phyloP scores from a whole-genome alignment of 371 early-diverging fungal species.

The Dichotomocladium elegans region DNA sequence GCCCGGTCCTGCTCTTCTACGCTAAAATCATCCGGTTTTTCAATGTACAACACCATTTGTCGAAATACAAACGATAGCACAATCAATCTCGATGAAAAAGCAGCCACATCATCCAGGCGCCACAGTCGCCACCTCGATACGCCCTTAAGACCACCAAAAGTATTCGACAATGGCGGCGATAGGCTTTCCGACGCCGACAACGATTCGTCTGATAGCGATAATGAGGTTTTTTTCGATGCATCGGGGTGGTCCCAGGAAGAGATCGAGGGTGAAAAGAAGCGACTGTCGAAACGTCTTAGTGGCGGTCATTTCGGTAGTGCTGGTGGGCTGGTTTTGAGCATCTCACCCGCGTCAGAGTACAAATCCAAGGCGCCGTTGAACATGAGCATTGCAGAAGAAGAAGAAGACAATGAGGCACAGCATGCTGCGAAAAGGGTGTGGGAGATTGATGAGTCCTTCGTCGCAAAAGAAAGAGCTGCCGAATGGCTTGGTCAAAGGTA shows the following conservation, averaged over 20 bases:
- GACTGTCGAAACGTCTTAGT: slow-evolving; percentile 36
- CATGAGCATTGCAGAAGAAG: background rate
- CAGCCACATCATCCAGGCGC: background rate
- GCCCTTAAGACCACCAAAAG: no score
- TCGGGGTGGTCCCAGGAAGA: slow-evolving; percentile 30
- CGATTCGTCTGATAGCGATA: slow-evolving; percentile 17
- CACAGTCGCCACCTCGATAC: background rate
- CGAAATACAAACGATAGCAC: slow-evolving; percentile 12
- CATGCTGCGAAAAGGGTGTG: slow-evolving; percentile 29
- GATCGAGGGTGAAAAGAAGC: slow-evolving; percentile 26
- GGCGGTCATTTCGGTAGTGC: slow-evolving; percentile 50
- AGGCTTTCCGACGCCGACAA: slow-evolving; percentile 15
- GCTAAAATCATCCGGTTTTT: slow-evolving; percentile 28
- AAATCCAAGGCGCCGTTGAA: no score
- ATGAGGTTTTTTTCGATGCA: slow-evolving; percentile 40
- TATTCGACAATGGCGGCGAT: background rate
- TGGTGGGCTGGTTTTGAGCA: slow-evolving; percentile 41
- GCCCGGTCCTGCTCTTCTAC: slow-evolving; percentile 28
- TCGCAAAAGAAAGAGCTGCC: slow-evolving; percentile 33
- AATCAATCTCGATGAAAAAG: slow-evolving; percentile 2
- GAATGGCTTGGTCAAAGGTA: slow-evolving; percentile 49
- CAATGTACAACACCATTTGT: slow-evolving; percentile 35
- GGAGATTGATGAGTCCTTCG: slow-evolving; percentile 33
- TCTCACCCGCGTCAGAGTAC: no score
- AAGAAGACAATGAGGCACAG: slow-evolving; percentile 11